Base-by-base conservation (phyloP, 371 early-diverging fungal genomes). In the Saksenaea oblongispora region DNA sequence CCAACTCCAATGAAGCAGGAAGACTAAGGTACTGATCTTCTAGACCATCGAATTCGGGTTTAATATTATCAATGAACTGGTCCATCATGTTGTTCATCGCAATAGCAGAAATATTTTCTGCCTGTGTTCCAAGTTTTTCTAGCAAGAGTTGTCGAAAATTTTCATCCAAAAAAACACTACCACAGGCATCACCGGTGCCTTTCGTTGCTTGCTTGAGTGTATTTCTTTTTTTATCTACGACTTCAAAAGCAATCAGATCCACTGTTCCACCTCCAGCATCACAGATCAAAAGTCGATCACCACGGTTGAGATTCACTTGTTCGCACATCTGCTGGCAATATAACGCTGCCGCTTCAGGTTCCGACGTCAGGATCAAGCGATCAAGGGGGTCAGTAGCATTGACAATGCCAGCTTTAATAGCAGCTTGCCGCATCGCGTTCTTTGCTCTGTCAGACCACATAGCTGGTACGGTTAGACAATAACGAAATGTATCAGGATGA, bases 201-300 rank as follows among this genome's bases (percentile, higher is more conserved):
- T 83, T 80, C 37, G 86, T 83, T 22, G 83, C 72, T 62, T 86
- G 84, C 26, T 80, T 80, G 9, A 86, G 67, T 18, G 75, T 64
- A 17, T 79, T 63, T 57, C 64, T 57, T 53, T 63, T 44, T 71
- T 62, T 35, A 61, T 61, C 27, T 47, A 63, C 54, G 14, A 78
- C 71, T 66, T 80, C 75, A 65, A 76, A 76, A 9, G 76, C 70
- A 54, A 82, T 85, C 65, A 87, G 61, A 67, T 87, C 87, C 1
- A 85, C 85, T 0, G 87, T 87, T 22, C 87, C 86, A 39, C 86
- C 87, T 47, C 87, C 87, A 31, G 87, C 87, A 69, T 86, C 87
- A 51, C 87, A 86, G 11, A 88, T 82, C 76, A 88, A 74, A 57
- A 84, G 78, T 0, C 84, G 79, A 58, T 86, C 83, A 1, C 80